Percentiles rank a stretch among this genome's conserved stretches.
These are phyloP conservation scores for Spergularia azorica DNA, from an alignment of 179 eudicot genomes.

Conservation along the genomic window DNA sequence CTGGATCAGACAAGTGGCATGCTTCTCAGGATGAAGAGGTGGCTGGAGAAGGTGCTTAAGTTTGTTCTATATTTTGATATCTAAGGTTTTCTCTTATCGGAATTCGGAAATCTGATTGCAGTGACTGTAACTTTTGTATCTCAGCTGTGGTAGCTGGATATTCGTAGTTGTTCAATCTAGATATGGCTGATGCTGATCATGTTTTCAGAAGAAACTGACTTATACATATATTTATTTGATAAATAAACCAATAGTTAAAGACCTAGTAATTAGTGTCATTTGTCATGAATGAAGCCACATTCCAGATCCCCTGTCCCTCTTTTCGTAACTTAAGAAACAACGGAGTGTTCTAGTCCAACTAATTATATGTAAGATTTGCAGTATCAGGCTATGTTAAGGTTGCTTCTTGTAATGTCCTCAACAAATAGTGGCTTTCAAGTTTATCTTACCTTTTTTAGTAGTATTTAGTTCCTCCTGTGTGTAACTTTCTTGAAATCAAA, in stretches of 20 bases:
- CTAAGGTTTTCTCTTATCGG: background rate
- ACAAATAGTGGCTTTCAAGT: background rate
- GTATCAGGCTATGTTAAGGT: background rate
- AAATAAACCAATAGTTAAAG: background rate
- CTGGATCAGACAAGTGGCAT: slow-evolving; percentile 30
- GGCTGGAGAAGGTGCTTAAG: slow-evolving; percentile 63
- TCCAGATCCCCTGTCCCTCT: background rate
- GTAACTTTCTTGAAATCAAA: background rate
- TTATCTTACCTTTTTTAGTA: background rate
- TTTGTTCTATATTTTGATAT: background rate
- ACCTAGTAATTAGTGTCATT: background rate
- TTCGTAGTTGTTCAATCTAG: background rate
- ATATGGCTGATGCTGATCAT: background rate
- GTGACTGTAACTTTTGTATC: background rate
- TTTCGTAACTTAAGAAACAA: background rate
- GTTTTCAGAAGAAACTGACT: background rate
- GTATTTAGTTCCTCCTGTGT: background rate
- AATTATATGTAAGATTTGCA: background rate
- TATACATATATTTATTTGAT: background rate
- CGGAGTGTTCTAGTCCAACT: background rate
- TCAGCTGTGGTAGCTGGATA: background rate
- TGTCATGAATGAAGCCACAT: background rate
- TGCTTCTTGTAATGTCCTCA: background rate
- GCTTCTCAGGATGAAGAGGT: slow-evolving; percentile 42
- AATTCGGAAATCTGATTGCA: background rate